Percentiles rank a stretch among this genome's conserved stretches.
Evolutionary conservation across 345 rosid genomes (phyloP).

Genomic region (Eucalyptus erythrocorys): DNA sequence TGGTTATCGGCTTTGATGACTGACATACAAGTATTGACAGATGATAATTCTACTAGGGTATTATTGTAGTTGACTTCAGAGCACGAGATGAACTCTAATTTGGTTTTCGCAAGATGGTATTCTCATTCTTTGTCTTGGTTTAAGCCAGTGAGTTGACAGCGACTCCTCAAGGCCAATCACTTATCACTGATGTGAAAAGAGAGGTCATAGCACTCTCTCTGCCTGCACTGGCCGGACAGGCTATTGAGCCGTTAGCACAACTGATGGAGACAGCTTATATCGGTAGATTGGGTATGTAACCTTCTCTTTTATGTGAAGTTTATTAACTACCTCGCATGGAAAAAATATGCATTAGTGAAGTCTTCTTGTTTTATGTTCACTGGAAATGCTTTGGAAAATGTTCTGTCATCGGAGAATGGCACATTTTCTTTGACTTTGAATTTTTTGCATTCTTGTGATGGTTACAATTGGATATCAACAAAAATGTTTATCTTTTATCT

Average conservation of each 20-base stretch:
- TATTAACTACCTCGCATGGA: neutral
- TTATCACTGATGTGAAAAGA: constrained; percentile 28
- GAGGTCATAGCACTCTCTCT: constrained; percentile 76
- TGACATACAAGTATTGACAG: neutral
- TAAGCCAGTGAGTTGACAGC: constrained; percentile 27
- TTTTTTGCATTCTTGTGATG: neutral
- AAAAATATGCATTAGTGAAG: neutral
- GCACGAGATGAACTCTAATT: neutral
- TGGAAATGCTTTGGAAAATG: neutral
- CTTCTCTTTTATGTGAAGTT: neutral
- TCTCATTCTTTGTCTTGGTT: neutral
- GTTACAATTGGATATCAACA: neutral
- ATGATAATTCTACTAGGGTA: neutral
- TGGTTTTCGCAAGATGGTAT: neutral
- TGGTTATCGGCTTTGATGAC: neutral
- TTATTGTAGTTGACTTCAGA: neutral
- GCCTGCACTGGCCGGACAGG: constrained; percentile 92
- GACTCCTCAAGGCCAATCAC: constrained; percentile 6
- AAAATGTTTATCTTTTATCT: neutral
- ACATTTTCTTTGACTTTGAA: neutral
- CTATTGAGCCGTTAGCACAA: constrained; percentile 72
- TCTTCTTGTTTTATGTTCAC: neutral
- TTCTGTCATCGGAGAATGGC: neutral
- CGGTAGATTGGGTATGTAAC: constrained; percentile 65
- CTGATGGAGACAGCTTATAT: constrained; percentile 96